Percentiles rank a stretch among this genome's conserved stretches.
Evolutionary conservation across 345 rosid genomes (phyloP).

Genomic region (Brassica juncea): DNA sequence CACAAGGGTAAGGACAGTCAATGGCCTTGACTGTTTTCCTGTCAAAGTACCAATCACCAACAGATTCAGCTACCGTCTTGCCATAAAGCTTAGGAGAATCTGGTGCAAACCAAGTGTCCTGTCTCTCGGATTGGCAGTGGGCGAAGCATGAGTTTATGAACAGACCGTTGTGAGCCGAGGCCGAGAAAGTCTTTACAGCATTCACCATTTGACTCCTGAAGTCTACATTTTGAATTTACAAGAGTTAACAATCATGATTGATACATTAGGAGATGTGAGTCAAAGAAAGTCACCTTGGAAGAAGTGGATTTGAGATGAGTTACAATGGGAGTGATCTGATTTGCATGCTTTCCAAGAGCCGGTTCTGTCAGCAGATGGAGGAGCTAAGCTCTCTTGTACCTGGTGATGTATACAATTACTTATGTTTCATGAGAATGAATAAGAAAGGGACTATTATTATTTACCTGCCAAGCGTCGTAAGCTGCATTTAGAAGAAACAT

Average conservation of each 20-base stretch:
- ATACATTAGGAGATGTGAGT: not conserved
- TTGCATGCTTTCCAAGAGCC: slow-evolving; percentile 71
- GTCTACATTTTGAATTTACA: slow-evolving; percentile 45
- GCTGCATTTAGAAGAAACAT: slow-evolving; percentile 80
- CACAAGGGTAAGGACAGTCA: slow-evolving; percentile 46
- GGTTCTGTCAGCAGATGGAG: slow-evolving; percentile 65
- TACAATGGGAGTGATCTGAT: slow-evolving; percentile 57
- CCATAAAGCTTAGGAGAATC: slow-evolving; percentile 64
- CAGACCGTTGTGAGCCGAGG: slow-evolving; percentile 59
- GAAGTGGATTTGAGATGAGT: slow-evolving; percentile 63
- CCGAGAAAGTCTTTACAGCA: slow-evolving; percentile 50
- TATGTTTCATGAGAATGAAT: not conserved
- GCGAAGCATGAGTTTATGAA: slow-evolving; percentile 93
- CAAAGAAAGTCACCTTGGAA: slow-evolving; percentile 57
- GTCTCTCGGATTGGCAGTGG: slow-evolving; percentile 87
- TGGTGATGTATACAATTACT: slow-evolving; percentile 40
- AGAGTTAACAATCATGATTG: not conserved
- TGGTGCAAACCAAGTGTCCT: slow-evolving; percentile 82
- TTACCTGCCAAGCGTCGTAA: slow-evolving; percentile 86
- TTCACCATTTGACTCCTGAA: slow-evolving; percentile 77
- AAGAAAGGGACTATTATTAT: not conserved
- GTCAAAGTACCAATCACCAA: slow-evolving; percentile 46
- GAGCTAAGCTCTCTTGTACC: slow-evolving; percentile 74
- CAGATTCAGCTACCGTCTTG: slow-evolving; percentile 43
- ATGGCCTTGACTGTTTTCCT: slow-evolving; percentile 32